Evolutionary conservation across 106 monocot species (phyloP).

Genomic region (Chionographis japonica): DNA sequence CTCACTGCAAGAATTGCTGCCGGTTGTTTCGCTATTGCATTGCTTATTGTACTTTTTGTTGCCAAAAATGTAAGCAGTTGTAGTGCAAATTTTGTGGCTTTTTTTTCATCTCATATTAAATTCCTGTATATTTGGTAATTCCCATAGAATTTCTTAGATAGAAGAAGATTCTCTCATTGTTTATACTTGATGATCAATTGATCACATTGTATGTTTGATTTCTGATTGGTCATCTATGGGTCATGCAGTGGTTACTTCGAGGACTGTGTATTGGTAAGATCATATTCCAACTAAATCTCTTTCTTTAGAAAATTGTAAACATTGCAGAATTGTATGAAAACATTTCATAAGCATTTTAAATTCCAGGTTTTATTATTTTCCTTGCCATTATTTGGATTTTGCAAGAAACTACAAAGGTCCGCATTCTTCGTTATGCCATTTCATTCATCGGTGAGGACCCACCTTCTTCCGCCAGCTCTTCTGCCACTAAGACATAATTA

Average conservation of each 20-base stretch:
- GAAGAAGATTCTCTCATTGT: too few species aligned
- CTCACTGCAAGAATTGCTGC: constrained; percentile 59
- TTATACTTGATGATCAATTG: too few species aligned
- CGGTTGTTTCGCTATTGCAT: constrained; percentile 73
- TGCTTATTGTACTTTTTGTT: constrained; percentile 83
- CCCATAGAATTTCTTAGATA: not conserved
- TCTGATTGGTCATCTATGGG: constrained; percentile 3
- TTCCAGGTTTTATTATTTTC: constrained; percentile 84
- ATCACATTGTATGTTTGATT: not conserved
- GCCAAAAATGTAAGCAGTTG: constrained; percentile 76
- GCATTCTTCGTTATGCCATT: not conserved
- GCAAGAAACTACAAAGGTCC: constrained; percentile 43
- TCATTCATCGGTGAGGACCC: constrained; percentile 4
- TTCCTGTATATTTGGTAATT: too few species aligned
- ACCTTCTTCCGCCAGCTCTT: not conserved
- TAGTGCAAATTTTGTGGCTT: too few species aligned
- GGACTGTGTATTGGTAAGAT: constrained; percentile 69
- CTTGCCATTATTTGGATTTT: constrained; percentile 75
- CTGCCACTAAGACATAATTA: too few species aligned
- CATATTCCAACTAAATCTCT: too few species aligned
- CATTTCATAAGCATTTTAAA: not conserved
- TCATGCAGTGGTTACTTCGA: constrained; percentile 61
- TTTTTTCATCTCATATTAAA: too few species aligned
- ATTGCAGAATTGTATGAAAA: not conserved
- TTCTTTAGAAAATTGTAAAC: not conserved